phyloP scores from a whole-genome alignment of 2,329 filamentous ascomycete genomes.

The Geoglossum cookeanum region DNA sequence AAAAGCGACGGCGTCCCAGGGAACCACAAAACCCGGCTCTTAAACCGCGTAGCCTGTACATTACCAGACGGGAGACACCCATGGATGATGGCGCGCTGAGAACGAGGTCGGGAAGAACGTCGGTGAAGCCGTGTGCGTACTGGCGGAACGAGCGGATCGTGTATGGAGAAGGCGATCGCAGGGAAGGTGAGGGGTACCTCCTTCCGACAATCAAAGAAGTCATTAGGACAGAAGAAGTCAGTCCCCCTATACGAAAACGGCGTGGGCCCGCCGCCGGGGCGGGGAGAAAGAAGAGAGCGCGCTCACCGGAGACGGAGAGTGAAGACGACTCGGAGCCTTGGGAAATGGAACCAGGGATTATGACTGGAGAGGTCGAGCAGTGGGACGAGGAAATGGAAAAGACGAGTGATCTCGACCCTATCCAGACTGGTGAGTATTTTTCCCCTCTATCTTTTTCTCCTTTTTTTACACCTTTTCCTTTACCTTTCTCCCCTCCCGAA shows the following conservation, averaged over 20 bases:
- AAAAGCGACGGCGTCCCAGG: conserved; percentile 7
- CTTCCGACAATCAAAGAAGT: conserved; percentile 57
- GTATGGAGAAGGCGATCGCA: conserved; percentile 37
- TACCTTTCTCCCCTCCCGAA: too few relatives aligned
- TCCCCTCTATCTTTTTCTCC: too few relatives aligned
- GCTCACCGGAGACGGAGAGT: conserved; percentile 17
- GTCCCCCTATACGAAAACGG: conserved; percentile 13
- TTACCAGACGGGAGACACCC: conserved; percentile 31
- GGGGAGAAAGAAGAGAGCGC: conserved; percentile 11
- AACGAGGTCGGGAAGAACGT: conserved; percentile 59
- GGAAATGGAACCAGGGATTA: conserved; percentile 46
- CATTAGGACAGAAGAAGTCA: conserved; percentile 49
- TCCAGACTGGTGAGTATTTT: conserved; percentile 17
- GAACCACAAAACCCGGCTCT: not conserved
- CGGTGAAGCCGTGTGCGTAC: conserved; percentile 59
- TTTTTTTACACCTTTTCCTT: too few relatives aligned
- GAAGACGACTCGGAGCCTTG: conserved; percentile 44
- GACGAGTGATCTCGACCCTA: not conserved
- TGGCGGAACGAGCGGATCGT: conserved; percentile 74
- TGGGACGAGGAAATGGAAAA: conserved; percentile 41
- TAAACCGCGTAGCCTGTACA: conserved; percentile 21
- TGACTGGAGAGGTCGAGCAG: conserved; percentile 42
- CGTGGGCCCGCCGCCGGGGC: conserved; percentile 7
- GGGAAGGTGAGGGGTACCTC: conserved; percentile 35
- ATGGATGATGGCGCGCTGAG: conserved; percentile 36